phyloP scores from a whole-genome alignment of 495 filamentous ascomycete genomes.

The Hyaloscypha hepaticicola region DNA sequence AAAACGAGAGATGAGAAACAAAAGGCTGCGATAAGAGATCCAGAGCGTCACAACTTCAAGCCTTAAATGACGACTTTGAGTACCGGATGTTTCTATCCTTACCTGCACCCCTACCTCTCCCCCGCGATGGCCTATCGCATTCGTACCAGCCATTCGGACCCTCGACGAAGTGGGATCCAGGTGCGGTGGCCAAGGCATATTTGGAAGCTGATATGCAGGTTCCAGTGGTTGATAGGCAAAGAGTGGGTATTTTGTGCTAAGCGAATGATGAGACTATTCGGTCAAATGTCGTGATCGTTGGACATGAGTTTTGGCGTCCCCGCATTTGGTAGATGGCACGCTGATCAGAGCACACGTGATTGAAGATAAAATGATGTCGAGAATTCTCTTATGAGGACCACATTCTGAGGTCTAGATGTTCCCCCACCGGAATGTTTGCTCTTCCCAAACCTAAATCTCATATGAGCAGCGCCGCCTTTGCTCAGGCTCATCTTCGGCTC shows the following conservation, averaged over 20 bases:
- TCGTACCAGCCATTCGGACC: neutral
- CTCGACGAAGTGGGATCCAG: neutral
- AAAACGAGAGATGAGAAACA: neutral
- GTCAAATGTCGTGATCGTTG: constrained; percentile 23
- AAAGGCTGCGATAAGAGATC: neutral
- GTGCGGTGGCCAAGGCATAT: neutral
- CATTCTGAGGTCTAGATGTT: too few relatives aligned
- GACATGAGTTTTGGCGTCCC: neutral
- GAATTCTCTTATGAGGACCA: too few relatives aligned
- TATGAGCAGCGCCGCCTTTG: too few relatives aligned
- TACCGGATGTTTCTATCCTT: neutral
- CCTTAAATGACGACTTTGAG: neutral
- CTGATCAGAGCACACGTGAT: neutral
- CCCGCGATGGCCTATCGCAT: neutral
- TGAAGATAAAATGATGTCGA: neutral
- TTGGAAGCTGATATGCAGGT: neutral
- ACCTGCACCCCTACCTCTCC: neutral
- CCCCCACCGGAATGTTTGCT: too few relatives aligned
- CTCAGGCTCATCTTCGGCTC: too few relatives aligned
- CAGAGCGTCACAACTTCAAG: neutral
- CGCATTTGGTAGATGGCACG: neutral
- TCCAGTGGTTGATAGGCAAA: neutral
- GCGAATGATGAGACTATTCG: constrained; percentile 10
- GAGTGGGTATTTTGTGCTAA: neutral
- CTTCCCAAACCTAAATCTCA: too few relatives aligned